Base-by-base conservation (phyloP, 1,139 yeast genomes). In the Arxiozyma heterogenica region DNA sequence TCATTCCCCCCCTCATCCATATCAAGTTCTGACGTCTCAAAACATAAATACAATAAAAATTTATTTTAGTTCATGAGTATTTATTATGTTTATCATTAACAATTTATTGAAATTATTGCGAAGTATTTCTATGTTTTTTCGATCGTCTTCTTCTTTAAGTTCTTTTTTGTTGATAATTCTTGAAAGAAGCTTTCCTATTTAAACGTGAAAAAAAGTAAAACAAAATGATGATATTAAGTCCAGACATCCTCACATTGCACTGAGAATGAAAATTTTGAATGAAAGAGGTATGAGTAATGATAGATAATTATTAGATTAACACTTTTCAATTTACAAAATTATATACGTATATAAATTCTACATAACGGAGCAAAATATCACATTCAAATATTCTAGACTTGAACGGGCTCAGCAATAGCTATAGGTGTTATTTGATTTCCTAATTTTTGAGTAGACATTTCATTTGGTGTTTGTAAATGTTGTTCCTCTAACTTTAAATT, bases 371-470 rank as follows among this genome's bases (percentile, higher is more conserved):
- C 15, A 30, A 7, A 21, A 27, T 38, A 15, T 7, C 3, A 38
- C 23, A 34, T 34, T 34, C 6, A 34, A 34, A 34, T 34, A 5
- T 22, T 18, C 27, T 41, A 45, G 34, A 50, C 52, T 23, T 44
- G 18, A 38, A 41, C 48, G n/a, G 52, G 44, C 22, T 42, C 49
- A 15, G 49, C 56, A 20, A 50, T 52, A 47, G 42, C 49, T 15
- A 30, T 18, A 41, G 53, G 42, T 7, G 21, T 41, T 18, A 46
- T 34, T 34, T 48, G 25, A 20, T 42, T 39, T 20, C 21, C 18
- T 25, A 27, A 21, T 34, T 51, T 38, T n/a, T 42, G 27, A 9
- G 44, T 9, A 27, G 25, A 20, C 27, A 21, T 7, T 22, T 47
- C 47, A 11, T 21, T 30, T 11, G 53, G 53, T 15, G 51, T 51